Evolutionary conservation across 2,329 filamentous ascomycete species (phyloP).

Genomic region (Apiospora koreana): DNA sequence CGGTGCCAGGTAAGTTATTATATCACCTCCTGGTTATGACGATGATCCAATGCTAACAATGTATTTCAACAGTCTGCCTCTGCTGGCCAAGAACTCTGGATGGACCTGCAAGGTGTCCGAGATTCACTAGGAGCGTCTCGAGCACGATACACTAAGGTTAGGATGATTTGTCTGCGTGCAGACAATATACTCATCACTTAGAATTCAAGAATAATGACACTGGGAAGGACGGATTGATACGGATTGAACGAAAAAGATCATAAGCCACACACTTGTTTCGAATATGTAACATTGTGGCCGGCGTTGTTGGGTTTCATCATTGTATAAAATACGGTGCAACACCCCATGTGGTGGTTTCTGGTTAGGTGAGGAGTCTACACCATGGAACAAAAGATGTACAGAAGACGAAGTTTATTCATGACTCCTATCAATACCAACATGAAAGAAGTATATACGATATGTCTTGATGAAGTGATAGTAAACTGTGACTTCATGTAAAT

Average conservation of each 20-base stretch:
- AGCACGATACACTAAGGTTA: not conserved
- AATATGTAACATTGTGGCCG: not conserved
- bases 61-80: slow-evolving; percentile 67
- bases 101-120: slow-evolving; percentile 88
- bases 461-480: not conserved
- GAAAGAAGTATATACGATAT: not conserved
- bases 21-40: not conserved
- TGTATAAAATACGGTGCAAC: slow-evolving; percentile 5
- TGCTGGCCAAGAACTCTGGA: slow-evolving; percentile 78
- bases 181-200: not conserved
- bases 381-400: not conserved
- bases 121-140: slow-evolving; percentile 53
- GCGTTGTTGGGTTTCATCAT: slow-evolving; percentile 8
- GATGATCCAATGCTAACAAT: slow-evolving; percentile 14
- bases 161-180: not conserved
- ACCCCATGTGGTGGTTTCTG: not conserved
- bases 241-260: not conserved
- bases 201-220: not conserved
- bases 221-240: not conserved
- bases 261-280: not conserved
- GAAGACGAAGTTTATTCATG: not conserved
- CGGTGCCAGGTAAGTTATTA: slow-evolving; percentile 76
- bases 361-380: not conserved
- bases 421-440: not conserved
- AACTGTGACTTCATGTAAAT: not conserved